Evolutionary conservation across 2,329 filamentous ascomycete species (phyloP), one percentile per base, ranked within the genome.

Genomic region (Aspergillus vadensis): DNA sequence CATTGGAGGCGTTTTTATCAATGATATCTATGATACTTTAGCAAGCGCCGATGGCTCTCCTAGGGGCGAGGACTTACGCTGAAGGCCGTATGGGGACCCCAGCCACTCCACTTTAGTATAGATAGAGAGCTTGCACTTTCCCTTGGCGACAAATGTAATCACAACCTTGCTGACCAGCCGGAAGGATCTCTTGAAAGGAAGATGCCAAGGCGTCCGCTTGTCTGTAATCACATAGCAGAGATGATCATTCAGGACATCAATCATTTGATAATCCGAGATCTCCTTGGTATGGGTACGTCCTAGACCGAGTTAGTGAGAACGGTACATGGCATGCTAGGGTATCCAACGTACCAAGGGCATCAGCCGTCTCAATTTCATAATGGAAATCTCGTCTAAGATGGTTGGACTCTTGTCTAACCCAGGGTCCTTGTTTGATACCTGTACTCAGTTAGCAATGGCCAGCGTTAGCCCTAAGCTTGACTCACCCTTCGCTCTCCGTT

Each of bases 101-200:
- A 86, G 83, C 95, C 95, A 98, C 67, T 92, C 90, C n/a, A 97
- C 86, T 69, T 89, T 90, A 56, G 88, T 91, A 77, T 91, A 96
- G 47, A 98, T 86, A 25, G 92, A 90, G 58, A 99, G 85, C 78
- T 95, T 97, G 76, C 92, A 96, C 74, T 90, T 92, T 12, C 91
- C 92, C 78, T 98, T 98, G 55, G 92, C 88, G 62, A 94, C 85
- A 71, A 98, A 92, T 2, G 95, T 97, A 64, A 99, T 95, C 65
- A 97, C 92, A 64, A 97, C 88, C 77, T 97, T 97, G 66, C 87
- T 94, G 59, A 96, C 86, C 21, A 97, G 81, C 68, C 89, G 88
- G 77, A 98, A 96, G 55, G 87, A 85, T 52, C 87, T 83, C 56
- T 89, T 86, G 72, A 92, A 88, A 12, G 95, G 95, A 39, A 98